Base-by-base conservation (phyloP, 345 rosid genomes). In the Anacardium occidentale region DNA sequence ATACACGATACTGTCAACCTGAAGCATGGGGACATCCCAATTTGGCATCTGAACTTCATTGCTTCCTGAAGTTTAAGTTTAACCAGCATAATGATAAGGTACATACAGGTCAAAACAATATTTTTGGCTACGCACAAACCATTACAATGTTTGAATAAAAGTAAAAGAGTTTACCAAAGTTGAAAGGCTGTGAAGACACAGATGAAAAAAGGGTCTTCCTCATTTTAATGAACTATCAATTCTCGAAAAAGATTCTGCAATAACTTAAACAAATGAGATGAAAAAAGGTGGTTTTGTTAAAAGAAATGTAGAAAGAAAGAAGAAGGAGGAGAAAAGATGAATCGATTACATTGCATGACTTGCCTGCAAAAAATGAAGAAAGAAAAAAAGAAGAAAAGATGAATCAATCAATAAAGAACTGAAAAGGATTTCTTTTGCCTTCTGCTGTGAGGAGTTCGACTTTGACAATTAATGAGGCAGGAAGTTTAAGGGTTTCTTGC, bases 1-100 rank as follows among this genome's bases (percentile, higher is more conserved):
- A 61, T 82, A 81, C 89, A 77, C 32, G 55, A 75, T 74, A 76
- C 47, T 69, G 73, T 87, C 87, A 74, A 76, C 47, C 72, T 70
- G 73, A 74, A 70, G 69, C 75, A 70, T 22, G 61, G 80, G 70
- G 45, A 72, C 55, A 9, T 77, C 84, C 64, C 72, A 47, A 62
- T 73, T 75, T 20, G 82, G 77, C 77, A 70, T 68, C 80, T 76
- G 81, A 71, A 70, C 74, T 64, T 83, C 88, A 70, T 75, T 62
- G 66, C 75, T 79, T 65, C 85, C 90, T 88, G 80, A 6, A 51
- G 10, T 53, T 17, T 7, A 24, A 26, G 20, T 2, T 44, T 10
- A 29, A 57, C 34, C 21, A 9, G 10, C 14, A 5, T 26, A 9
- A 11, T 2, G 13, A 11, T 21, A 51, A 34, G 53, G 8, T 2